Conservation (phyloP, 768 basidiomycete genomes). For the Kwoniella sp. region DNA sequence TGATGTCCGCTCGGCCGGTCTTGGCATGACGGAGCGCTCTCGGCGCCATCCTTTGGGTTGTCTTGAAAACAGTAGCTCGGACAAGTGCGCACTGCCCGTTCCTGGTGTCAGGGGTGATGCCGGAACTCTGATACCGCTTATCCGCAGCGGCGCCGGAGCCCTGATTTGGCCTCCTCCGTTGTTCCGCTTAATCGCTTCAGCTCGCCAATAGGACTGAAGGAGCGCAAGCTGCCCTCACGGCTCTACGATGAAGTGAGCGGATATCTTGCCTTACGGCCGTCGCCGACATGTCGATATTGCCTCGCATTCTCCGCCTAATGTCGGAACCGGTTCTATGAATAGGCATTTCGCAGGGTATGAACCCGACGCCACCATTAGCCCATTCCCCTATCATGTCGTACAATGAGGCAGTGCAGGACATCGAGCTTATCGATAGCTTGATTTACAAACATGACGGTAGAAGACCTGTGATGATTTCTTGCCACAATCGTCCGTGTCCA, state of each 20-base stretch:
- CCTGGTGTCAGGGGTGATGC: not conserved
- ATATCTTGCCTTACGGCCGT: not conserved
- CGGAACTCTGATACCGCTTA: no score
- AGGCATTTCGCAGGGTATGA: not conserved
- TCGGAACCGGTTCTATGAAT: not conserved
- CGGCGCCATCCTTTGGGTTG: no score
- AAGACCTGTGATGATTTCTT: not conserved
- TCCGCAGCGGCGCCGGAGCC: not conserved
- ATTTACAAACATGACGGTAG: not conserved
- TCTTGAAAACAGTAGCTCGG: no score
- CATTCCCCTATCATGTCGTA: not conserved
- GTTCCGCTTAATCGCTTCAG: not conserved
- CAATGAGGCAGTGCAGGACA: not conserved
- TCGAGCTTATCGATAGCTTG: slow-evolving; percentile 1
- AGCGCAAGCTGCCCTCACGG: not conserved
- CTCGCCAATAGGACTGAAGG: not conserved
- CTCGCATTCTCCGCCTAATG: not conserved
- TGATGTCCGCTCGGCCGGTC: no score
- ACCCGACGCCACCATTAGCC: no score
- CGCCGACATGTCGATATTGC: not conserved
- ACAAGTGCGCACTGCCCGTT: no score
- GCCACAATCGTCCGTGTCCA: not conserved
- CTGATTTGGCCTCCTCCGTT: not conserved
- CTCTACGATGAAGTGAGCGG: no score
- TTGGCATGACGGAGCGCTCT: no score